These are phyloP conservation scores for Aspergillus funiculosus DNA, from an alignment of 495 filamentous ascomycete species.

Conservation along the genomic window DNA sequence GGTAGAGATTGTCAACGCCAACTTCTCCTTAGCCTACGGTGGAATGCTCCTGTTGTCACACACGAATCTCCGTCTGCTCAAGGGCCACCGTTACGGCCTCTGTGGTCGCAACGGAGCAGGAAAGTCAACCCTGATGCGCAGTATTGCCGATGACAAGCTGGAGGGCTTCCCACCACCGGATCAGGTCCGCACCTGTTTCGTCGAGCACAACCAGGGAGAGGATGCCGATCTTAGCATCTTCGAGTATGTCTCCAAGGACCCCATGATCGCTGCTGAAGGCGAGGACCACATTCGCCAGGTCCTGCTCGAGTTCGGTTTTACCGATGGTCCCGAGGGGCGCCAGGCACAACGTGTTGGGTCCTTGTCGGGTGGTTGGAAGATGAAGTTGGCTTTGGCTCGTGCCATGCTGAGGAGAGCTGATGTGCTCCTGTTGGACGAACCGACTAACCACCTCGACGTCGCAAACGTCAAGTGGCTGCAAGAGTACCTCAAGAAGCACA, in stretches of 20 bases:
- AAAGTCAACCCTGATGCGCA: slow-evolving; percentile 97
- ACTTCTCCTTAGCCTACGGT: slow-evolving; percentile 96
- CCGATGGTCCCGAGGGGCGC: slow-evolving; percentile 77
- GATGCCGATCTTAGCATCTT: slow-evolving; percentile 93
- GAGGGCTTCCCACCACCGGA: slow-evolving; percentile 94
- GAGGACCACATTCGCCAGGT: slow-evolving; percentile 74
- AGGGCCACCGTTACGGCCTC: slow-evolving; percentile 95
- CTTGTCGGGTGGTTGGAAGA: slow-evolving; percentile 99
- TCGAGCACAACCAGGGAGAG: slow-evolving; percentile 98
- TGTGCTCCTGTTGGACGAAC: slow-evolving; percentile 94
- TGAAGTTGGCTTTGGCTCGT: slow-evolving; percentile 95
- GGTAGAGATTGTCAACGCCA: slow-evolving; percentile 93
- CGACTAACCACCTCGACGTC: slow-evolving; percentile 97
- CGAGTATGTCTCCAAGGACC: slow-evolving; percentile 83
- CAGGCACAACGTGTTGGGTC: slow-evolving; percentile 86
- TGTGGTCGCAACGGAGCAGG: slow-evolving; percentile 95
- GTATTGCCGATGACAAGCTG: slow-evolving; percentile 90
- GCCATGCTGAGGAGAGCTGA: slow-evolving; percentile 96
- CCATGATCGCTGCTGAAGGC: slow-evolving; percentile 66
- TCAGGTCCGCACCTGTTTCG: slow-evolving; percentile 90
- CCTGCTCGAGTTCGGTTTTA: slow-evolving; percentile 88
- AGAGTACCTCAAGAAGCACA: slow-evolving; percentile 90
- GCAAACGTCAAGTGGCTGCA: slow-evolving; percentile 94
- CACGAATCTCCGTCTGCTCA: slow-evolving; percentile 88
- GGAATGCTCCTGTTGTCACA: slow-evolving; percentile 97